Conservation (phyloP, 2,329 filamentous ascomycete species). For the Coleophoma cylindrospora region DNA sequence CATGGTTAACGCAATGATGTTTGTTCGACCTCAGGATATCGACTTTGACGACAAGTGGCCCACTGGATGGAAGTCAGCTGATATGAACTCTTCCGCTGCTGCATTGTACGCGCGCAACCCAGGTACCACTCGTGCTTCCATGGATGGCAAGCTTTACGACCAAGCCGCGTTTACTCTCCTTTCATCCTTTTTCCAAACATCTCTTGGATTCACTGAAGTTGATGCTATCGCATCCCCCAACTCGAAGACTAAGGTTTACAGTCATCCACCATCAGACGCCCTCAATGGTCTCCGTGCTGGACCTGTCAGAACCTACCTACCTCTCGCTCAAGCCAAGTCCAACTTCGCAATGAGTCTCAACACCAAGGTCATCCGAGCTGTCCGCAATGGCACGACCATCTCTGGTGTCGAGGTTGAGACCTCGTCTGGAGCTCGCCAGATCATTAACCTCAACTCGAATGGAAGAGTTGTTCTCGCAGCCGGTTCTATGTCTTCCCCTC, state of each 20-base stretch:
- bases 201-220: conserved; percentile 48
- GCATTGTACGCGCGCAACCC: conserved; percentile 64
- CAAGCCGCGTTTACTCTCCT: conserved; percentile 61
- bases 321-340: conserved; percentile 47
- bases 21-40: conserved; percentile 55
- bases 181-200: conserved; percentile 32
- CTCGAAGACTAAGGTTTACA: conserved; percentile 59
- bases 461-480: conserved; percentile 19
- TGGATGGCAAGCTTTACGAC: conserved; percentile 59
- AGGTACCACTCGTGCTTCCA: conserved; percentile 59
- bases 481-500: conserved; percentile 17
- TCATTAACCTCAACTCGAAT: conserved; percentile 24
- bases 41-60: conserved; percentile 69
- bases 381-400: conserved; percentile 55
- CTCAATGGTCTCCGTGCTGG: conserved; percentile 58
- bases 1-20: conserved; percentile 57
- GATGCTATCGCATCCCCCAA: conserved; percentile 40
- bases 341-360: conserved; percentile 65
- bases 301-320: conserved; percentile 65
- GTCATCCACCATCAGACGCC: conserved; percentile 63
- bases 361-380: conserved; percentile 57
- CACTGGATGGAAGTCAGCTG: conserved; percentile 59
- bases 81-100: conserved; percentile 53
- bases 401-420: conserved; percentile 54
- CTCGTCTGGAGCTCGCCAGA: conserved; percentile 29